A percentile compares a stretch with the other conserved stretches of the same genome.
These are phyloP conservation scores for Cylindrodendrum hubeiense DNA, from an alignment of 2,329 filamentous ascomycete genomes.

Conservation along the genomic window DNA sequence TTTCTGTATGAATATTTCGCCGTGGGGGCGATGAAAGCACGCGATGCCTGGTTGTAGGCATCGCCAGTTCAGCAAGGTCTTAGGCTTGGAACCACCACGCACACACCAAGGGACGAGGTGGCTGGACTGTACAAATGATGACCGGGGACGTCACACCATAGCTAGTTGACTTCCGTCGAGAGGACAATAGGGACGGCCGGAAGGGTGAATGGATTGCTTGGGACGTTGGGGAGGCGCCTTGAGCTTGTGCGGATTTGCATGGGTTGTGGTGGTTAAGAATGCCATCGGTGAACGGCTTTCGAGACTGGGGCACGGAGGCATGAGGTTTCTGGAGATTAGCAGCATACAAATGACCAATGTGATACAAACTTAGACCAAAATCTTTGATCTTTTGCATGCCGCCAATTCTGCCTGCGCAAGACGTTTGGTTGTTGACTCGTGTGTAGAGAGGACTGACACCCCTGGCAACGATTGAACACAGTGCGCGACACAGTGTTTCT, in stretches of 20 bases:
- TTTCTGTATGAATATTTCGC: slow-evolving; percentile 46
- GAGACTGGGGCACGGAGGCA: slow-evolving; percentile 38
- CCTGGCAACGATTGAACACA: slow-evolving; percentile 23
- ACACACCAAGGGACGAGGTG: slow-evolving; percentile 18
- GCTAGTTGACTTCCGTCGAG: slow-evolving; percentile 20
- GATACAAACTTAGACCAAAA: slow-evolving; percentile 36
- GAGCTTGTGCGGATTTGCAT: slow-evolving; percentile 20
- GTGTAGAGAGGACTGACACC: neutral
- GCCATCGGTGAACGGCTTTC: slow-evolving; percentile 24
- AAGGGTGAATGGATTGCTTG: slow-evolving; percentile 28
- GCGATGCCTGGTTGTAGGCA: slow-evolving; percentile 28
- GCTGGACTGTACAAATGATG: slow-evolving; percentile 42
- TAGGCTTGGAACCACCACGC: slow-evolving; percentile 32
- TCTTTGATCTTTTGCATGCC: neutral
- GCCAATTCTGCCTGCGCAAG: too few relatives aligned
- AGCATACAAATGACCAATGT: slow-evolving; percentile 44
- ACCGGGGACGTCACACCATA: slow-evolving; percentile 23
- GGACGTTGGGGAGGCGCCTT: slow-evolving; percentile 27
- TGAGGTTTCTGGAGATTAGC: slow-evolving; percentile 39
- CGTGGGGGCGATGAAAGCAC: slow-evolving; percentile 32
- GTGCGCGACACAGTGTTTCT: slow-evolving; percentile 32
- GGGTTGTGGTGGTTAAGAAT: slow-evolving; percentile 34
- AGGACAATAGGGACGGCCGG: slow-evolving; percentile 21
- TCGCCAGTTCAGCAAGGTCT: slow-evolving; percentile 28
- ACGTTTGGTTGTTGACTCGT: neutral